These are phyloP conservation scores for Populus trichocarpa DNA, from an alignment of 441 rosid genomes.

Conservation along the genomic window DNA sequence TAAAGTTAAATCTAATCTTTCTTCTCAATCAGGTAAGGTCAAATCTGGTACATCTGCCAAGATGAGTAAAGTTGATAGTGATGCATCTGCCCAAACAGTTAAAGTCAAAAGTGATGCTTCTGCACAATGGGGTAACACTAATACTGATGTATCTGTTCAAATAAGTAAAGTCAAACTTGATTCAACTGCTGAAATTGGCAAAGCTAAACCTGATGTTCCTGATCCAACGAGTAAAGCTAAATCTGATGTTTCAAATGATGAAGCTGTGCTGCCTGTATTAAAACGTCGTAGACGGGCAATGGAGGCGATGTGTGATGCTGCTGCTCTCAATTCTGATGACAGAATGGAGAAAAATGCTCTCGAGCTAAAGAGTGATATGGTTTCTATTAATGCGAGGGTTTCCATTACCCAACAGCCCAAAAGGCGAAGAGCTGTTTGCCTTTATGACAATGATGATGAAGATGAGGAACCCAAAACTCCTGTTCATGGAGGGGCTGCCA, in stretches of 20 bases:
- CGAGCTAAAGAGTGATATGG: conserved; percentile 35
- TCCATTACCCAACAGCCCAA: conserved; percentile 40
- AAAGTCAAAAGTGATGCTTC: conserved; percentile 29
- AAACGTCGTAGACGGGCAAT: conserved; percentile 56
- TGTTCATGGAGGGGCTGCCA: conserved; percentile 61
- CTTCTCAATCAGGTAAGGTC: conserved; percentile 15
- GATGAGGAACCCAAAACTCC: conserved; percentile 93
- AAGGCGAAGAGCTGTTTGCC: conserved; percentile 89
- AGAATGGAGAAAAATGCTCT: conserved; percentile 40
- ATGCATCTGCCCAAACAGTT: conserved; percentile 21
- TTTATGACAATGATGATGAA: conserved; percentile 68
- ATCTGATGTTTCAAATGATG: conserved; percentile 49
- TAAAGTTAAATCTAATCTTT: conserved; percentile 17
- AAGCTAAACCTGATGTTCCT: conserved; percentile 11
- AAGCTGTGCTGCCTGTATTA: conserved; percentile 55
- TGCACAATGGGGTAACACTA: conserved; percentile 18
- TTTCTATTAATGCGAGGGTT: conserved; percentile 33
- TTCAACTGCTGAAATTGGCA: conserved; percentile 17
- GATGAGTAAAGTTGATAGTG: conserved; percentile 23
- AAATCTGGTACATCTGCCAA: conserved; percentile 19
- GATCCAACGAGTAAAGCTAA: conserved; percentile 22
- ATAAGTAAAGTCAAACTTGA: conserved; percentile 27
- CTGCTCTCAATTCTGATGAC: conserved; percentile 35
- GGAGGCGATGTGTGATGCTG: conserved; percentile 58
- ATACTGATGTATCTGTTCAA: conserved; percentile 14